These are phyloP conservation scores for Dactylellina leptospora DNA, from an alignment of 2,329 filamentous ascomycete species.

Conservation along the genomic window DNA sequence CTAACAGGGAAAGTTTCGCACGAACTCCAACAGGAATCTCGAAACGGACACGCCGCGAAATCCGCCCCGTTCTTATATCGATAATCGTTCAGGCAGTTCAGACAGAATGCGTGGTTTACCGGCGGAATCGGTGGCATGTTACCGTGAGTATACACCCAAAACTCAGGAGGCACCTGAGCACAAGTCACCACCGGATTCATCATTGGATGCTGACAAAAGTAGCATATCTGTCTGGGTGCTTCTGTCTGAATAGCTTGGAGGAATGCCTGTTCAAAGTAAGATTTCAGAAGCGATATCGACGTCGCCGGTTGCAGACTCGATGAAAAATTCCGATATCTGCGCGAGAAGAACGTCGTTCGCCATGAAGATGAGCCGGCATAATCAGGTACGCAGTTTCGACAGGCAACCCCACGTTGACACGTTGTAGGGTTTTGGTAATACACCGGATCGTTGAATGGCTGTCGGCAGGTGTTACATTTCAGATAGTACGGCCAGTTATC, in stretches of 20 bases:
- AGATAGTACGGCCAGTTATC: slow-evolving; percentile 38
- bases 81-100: slow-evolving; percentile 22
- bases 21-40: slow-evolving; percentile 6
- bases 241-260: slow-evolving; percentile 1
- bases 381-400: slow-evolving; percentile 14
- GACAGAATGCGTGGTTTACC: slow-evolving; percentile 36
- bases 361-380: background rate
- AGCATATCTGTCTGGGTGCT: slow-evolving; percentile 34
- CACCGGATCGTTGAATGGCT: slow-evolving; percentile 31
- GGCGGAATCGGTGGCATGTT: slow-evolving; percentile 7
- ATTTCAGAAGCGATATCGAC: slow-evolving; percentile 4
- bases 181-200: slow-evolving; percentile 27
- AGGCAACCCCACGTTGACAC: slow-evolving; percentile 5
- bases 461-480: slow-evolving; percentile 26
- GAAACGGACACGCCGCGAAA: slow-evolving; percentile 29
- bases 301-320: slow-evolving; percentile 10
- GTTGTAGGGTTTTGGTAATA: slow-evolving; percentile 5
- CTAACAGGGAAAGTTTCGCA: slow-evolving; percentile 10
- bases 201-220: slow-evolving; percentile 33
- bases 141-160: slow-evolving; percentile 11
- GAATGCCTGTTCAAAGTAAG: slow-evolving; percentile 24
- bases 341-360: slow-evolving; percentile 3
- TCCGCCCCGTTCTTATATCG: background rate
- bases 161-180: slow-evolving; percentile 14
- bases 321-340: background rate